Evolutionary conservation across 208 protist genomes (phyloP).

Genomic region (Leishmania gerbilli): DNA sequence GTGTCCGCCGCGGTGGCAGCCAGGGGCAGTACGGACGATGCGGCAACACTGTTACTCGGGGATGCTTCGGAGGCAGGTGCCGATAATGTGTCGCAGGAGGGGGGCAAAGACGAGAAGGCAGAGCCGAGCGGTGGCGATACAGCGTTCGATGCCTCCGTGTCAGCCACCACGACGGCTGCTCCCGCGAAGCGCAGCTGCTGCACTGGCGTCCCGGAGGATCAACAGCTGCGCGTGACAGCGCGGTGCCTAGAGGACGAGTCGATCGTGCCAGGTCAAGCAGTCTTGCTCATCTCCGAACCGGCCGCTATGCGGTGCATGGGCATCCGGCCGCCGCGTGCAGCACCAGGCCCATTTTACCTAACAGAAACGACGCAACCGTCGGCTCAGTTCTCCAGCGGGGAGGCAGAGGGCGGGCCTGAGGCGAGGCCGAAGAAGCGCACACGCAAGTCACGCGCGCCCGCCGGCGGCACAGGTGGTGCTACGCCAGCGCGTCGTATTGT

Average conservation of each 20-base stretch:
- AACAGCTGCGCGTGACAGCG: conserved; percentile 47
- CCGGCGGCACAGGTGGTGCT: neutral
- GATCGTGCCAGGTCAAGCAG: conserved; percentile 48
- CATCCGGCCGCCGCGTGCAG: conserved; percentile 32
- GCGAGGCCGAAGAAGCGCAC: neutral
- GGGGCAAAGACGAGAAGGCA: neutral
- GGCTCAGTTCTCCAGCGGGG: neutral
- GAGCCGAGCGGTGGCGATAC: neutral
- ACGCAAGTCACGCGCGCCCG: neutral
- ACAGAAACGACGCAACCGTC: neutral
- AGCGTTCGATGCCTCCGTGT: neutral
- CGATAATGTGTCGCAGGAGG: neutral
- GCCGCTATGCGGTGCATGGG: conserved; percentile 60
- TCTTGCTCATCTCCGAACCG: conserved; percentile 71
- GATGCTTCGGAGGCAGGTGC: neutral
- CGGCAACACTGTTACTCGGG: neutral
- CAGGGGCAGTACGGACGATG: neutral
- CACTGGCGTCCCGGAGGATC: neutral
- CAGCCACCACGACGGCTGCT: neutral
- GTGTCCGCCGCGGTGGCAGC: conserved; percentile 15
- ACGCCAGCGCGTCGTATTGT: conserved; percentile 15
- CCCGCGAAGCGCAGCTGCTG: neutral
- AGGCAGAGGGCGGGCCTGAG: neutral
- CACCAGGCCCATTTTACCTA: conserved; percentile 39
- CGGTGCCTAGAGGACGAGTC: conserved; percentile 62